Evolutionary conservation across 169 alveolate genomes (phyloP).

Genomic region (Eimeria tenella): DNA sequence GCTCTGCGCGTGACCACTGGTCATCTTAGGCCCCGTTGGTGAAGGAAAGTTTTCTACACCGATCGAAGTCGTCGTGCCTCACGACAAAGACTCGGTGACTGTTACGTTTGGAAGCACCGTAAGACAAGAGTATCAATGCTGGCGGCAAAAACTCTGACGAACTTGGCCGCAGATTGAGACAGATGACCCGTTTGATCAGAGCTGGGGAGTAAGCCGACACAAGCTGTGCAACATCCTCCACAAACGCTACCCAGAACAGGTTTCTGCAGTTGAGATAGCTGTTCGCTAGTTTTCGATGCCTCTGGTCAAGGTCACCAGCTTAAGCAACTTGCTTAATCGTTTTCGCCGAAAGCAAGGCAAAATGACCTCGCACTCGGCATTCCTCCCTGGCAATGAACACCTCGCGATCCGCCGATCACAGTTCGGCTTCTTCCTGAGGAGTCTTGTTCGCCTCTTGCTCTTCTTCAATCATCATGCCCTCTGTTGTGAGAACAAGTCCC

Average conservation of each 20-base stretch:
- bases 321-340: slow-evolving; percentile 50
- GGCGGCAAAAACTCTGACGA: not conserved
- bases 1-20: not conserved
- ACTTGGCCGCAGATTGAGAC: slow-evolving; percentile 54
- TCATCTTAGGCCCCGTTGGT: slow-evolving; percentile 77
- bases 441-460: slow-evolving; percentile 89
- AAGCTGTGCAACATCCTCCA: not conserved
- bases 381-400: not conserved
- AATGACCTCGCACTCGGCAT: not conserved
- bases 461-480: slow-evolving; percentile 93
- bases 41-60: slow-evolving; percentile 83
- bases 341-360: slow-evolving; percentile 8
- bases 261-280: slow-evolving; percentile 79
- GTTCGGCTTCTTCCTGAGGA: slow-evolving; percentile 30
- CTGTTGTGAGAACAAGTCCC: slow-evolving; percentile 93
- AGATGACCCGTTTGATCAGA: slow-evolving; percentile 83
- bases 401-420: slow-evolving; percentile 21
- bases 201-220: slow-evolving; percentile 81
- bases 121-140: not conserved
- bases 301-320: not conserved
- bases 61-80: slow-evolving; percentile 80
- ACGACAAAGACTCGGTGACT: slow-evolving; percentile 60
- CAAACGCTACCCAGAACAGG: slow-evolving; percentile 59
- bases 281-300: slow-evolving; percentile 61
- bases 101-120: slow-evolving; percentile 77